phyloP scores from a whole-genome alignment of 2,329 filamentous ascomycete species.

The Neofusicoccum sp. region DNA sequence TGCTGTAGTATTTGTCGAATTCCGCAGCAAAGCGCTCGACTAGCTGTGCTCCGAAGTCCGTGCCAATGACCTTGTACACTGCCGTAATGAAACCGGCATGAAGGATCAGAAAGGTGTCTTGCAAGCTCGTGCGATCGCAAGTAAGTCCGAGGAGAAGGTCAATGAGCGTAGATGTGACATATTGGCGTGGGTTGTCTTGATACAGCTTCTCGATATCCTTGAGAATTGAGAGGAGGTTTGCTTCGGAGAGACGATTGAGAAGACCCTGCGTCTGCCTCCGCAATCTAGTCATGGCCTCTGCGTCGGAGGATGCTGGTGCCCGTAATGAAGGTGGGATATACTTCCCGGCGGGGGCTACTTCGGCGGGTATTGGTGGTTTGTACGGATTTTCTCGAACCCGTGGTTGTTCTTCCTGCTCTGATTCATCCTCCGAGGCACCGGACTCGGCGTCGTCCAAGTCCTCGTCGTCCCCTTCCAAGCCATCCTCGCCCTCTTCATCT shows the following conservation, averaged over 20 bases:
- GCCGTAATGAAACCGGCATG: slow-evolving; percentile 88
- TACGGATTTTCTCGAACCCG: slow-evolving; percentile 82
- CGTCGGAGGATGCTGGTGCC: slow-evolving; percentile 62
- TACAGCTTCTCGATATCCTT: slow-evolving; percentile 83
- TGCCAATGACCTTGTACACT: slow-evolving; percentile 82
- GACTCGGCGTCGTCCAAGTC: slow-evolving; percentile 35
- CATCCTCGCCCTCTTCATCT: slow-evolving; percentile 26
- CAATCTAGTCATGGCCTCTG: slow-evolving; percentile 69
- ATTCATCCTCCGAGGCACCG: slow-evolving; percentile 28
- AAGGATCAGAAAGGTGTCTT: slow-evolving; percentile 88
- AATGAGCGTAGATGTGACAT: slow-evolving; percentile 80
- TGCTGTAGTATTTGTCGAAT: slow-evolving; percentile 68
- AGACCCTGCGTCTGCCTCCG: slow-evolving; percentile 83
- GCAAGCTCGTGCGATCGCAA: slow-evolving; percentile 74
- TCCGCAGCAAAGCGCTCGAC: slow-evolving; percentile 76
- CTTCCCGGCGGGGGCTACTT: slow-evolving; percentile 59
- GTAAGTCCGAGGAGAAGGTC: slow-evolving; percentile 79
- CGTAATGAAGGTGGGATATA: slow-evolving; percentile 89
- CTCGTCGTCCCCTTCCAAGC: slow-evolving; percentile 33
- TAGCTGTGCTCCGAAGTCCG: slow-evolving; percentile 86
- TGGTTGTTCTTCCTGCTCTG: slow-evolving; percentile 33
- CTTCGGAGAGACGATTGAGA: slow-evolving; percentile 89
- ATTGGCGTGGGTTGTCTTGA: slow-evolving; percentile 78
- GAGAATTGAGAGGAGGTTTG: slow-evolving; percentile 83
- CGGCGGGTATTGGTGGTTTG: slow-evolving; percentile 64